Percentiles rank a stretch among this genome's conserved stretches.
These are phyloP conservation scores for Annona squamosa DNA, from an alignment of 164 flowering plant species.

Conservation along the genomic window DNA sequence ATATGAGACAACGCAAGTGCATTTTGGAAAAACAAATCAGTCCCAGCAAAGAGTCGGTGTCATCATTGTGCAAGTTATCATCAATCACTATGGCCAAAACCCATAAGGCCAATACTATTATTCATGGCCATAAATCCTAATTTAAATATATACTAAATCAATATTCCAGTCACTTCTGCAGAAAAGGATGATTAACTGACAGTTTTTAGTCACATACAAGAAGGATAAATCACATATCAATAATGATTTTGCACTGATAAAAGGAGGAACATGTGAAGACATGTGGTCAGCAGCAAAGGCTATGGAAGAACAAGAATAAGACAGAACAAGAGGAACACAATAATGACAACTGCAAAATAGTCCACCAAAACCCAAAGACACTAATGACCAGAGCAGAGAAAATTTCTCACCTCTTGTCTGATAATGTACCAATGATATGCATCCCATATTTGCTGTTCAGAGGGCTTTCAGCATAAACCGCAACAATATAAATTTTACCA, in stretches of 20 bases:
- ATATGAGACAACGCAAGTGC: not conserved
- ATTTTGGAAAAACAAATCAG: not conserved
- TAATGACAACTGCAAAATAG: not conserved
- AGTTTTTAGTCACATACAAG: too few relatives aligned
- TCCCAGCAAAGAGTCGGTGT: not conserved
- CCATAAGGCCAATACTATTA: not conserved
- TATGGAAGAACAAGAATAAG: too few relatives aligned
- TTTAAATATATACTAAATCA: not conserved
- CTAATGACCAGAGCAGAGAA: not conserved
- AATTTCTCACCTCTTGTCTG: constrained; percentile 55
- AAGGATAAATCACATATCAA: too few relatives aligned
- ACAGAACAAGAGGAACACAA: not conserved
- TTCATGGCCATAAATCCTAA: not conserved
- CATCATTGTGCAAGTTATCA: not conserved
- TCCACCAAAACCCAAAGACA: not conserved
- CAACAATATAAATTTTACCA: constrained; percentile 73
- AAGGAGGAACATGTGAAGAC: too few relatives aligned
- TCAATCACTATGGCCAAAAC: not conserved
- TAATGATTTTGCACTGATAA: too few relatives aligned
- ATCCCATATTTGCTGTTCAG: constrained; percentile 38
- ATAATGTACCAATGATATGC: constrained; percentile 58
- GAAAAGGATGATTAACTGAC: too few relatives aligned
- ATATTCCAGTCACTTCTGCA: not conserved
- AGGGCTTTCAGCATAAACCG: constrained; percentile 45
- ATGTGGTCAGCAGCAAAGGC: too few relatives aligned